A percentile compares a stretch with the other conserved stretches of the same genome.
Evolutionary conservation across 164 flowering plant species (phyloP).

Genomic region (Malania oleifera): DNA sequence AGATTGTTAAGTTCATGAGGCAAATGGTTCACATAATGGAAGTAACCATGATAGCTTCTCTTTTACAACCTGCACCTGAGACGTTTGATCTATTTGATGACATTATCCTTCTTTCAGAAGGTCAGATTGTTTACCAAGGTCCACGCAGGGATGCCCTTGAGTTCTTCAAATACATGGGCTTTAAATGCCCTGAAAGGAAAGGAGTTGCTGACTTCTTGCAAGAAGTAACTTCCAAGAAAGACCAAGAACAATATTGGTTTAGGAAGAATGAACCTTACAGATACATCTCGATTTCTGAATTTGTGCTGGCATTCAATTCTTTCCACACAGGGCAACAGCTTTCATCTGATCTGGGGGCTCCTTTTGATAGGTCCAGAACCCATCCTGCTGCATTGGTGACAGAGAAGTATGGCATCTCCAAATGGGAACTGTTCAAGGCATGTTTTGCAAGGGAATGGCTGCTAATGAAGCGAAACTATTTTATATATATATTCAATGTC

Average conservation of each 20-base stretch:
- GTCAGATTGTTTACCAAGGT: slow-evolving; percentile 64
- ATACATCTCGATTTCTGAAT: slow-evolving; percentile 1
- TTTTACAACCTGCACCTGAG: slow-evolving; percentile 55
- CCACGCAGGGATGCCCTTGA: slow-evolving; percentile 49
- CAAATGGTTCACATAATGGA: slow-evolving; percentile 54
- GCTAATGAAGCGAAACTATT: slow-evolving; percentile 36
- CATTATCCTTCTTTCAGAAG: slow-evolving; percentile 59
- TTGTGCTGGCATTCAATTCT: not conserved
- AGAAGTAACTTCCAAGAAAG: slow-evolving; percentile 65
- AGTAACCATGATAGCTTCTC: slow-evolving; percentile 46
- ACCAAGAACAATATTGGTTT: slow-evolving; percentile 64
- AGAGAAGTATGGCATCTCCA: slow-evolving; percentile 5
- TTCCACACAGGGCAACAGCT: not conserved
- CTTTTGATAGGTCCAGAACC: slow-evolving; percentile 1
- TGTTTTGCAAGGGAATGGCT: slow-evolving; percentile 16
- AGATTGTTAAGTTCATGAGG: slow-evolving; percentile 42
- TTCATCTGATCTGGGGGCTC: not conserved
- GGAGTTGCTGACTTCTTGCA: slow-evolving; percentile 68
- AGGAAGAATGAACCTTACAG: not conserved
- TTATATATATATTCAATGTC: slow-evolving; percentile 16
- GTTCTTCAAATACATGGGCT: slow-evolving; percentile 57
- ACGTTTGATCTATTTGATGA: slow-evolving; percentile 48
- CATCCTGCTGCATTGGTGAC: slow-evolving; percentile 7
- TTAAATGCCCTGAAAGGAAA: slow-evolving; percentile 63
- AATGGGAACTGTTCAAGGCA: not conserved